Base-by-base conservation (phyloP, 2,329 filamentous ascomycete genomes). In the Ascochyta koolunga region DNA sequence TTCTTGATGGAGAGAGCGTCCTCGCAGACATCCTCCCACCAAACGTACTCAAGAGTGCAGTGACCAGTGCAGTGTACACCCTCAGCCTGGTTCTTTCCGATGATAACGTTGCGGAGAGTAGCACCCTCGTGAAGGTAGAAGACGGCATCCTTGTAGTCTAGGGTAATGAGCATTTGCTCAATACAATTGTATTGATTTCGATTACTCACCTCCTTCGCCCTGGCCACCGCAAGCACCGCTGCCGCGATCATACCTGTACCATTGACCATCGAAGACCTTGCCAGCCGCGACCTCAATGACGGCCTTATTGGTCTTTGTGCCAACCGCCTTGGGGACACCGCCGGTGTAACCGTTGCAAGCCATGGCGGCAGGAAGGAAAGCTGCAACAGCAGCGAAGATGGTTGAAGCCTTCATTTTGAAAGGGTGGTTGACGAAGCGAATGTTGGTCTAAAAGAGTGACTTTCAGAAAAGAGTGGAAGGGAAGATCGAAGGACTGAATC, bases 91-190 rank as follows among this genome's bases (percentile, higher is more conserved):
- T 78, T 76, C 41, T 75, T 73, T 16, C 81, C 80, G 46, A 83
- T 82, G 67, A 83, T 82, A 61, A 80, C 80, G 59, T 83, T 83
- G 53, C 75, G 77, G 32, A 83, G 71, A 13, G 77, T 79, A 15
- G 78, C 81, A 19, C 81, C 81, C 19, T 74, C 68, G 57, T 77
- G 73, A 33, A 83, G 74, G 50, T 81, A 74, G 73, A 83, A 83
- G 61, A 83, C 79, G 33, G 80, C 77, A 36, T 80, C 79, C 0
- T 70, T 58, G 50, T 72, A 67, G 37, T 67, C 73, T 64, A 25
- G 18, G 9, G 2, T 4, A 1, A 4, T 61, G 13, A 54, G 33
- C 10, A 16, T 18, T 19, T 5, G n/a, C 8, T 19, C n/a, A 25
- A 36, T 5, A 44, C 29, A n/a, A 15, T 13, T 16, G 18, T 10